Base-by-base conservation (phyloP, 345 rosid species). In the Turritis glabra region DNA sequence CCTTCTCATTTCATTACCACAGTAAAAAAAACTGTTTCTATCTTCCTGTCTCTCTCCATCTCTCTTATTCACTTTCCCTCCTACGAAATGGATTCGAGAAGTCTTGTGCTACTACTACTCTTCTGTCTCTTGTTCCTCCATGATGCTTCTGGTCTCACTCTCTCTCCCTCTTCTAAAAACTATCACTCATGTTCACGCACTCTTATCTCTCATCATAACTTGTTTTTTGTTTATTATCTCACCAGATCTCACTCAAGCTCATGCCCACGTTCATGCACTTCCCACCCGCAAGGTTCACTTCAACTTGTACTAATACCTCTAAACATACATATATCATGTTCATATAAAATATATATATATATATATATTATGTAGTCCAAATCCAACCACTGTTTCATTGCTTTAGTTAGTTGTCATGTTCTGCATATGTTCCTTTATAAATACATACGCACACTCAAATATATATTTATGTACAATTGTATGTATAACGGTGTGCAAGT, bases 61-160 rank as follows among this genome's bases (percentile, higher is more conserved):
- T 32, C 35, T 35, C 2, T 47, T 44, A 7, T 3, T 46, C 11
- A 7, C 11, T 44, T 47, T 35, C 64, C 54, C 38, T 33, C 32
- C 32, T 8, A 21, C 9, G 57, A 25, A 5, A 71, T 77, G 80
- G 41, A 57, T 37, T 64, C 73, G 7, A 77, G 40, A 44, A 77
- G 26, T 64, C 19, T 76, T 2, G 43, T 69, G 21, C 21, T 73
- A 55, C 29, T 81, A 23, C 51, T 83, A 1, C 13, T 81, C 59
- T 46, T 87, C 53, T 70, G 83, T 77, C 70, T 70, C 71, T 53
- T 83, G 9, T 46, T 74, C 71, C 13, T 79, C 57, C 77, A 83
- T 33, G 75, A 53, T 50, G 55, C 82, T 75, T 80, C 83, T 74
- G 89, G 84, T 87, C 55, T 35, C 56, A 60, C 15, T 23, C 51